phyloP scores from a whole-genome alignment of 2,329 filamentous ascomycete genomes.

The Colletotrichum spaethianum region DNA sequence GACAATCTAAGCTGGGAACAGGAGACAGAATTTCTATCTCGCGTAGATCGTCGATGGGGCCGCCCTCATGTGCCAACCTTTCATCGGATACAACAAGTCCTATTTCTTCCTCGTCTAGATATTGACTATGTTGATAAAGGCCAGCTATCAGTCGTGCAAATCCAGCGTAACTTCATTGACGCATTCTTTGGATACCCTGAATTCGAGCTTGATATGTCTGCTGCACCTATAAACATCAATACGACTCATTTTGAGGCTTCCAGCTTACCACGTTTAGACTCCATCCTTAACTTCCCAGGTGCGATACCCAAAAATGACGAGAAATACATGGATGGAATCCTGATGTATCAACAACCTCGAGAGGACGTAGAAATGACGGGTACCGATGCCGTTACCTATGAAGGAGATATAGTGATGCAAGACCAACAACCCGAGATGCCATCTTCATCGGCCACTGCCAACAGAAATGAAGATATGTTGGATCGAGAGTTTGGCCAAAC shows the following conservation, averaged over 20 bases:
- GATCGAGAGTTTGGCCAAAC: too few relatives aligned
- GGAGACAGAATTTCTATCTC: slow-evolving; percentile 16
- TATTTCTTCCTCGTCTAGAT: slow-evolving; percentile 20
- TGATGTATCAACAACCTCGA: too few relatives aligned
- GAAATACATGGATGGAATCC: too few relatives aligned
- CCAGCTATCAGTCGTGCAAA: slow-evolving; percentile 3
- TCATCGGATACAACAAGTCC: slow-evolving; percentile 12
- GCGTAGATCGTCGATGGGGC: slow-evolving; percentile 15
- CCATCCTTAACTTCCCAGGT: too few relatives aligned
- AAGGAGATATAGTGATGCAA: too few relatives aligned
- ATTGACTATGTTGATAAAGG: neutral
- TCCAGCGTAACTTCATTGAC: slow-evolving; percentile 18
- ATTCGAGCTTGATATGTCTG: slow-evolving; percentile 7
- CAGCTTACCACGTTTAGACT: too few relatives aligned
- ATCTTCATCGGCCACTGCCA: too few relatives aligned
- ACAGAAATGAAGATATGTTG: too few relatives aligned
- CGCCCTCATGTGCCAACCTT: slow-evolving; percentile 7
- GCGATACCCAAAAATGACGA: too few relatives aligned
- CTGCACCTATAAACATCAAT: slow-evolving; percentile 8
- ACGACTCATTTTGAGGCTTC: neutral
- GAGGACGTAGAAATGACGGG: too few relatives aligned
- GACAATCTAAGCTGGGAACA: neutral
- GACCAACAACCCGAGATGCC: too few relatives aligned
- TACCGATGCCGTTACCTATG: too few relatives aligned
- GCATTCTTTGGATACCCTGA: slow-evolving; percentile 2